Base-by-base conservation (phyloP, 2,329 filamentous ascomycete genomes). In the Calonectria leucothoes region DNA sequence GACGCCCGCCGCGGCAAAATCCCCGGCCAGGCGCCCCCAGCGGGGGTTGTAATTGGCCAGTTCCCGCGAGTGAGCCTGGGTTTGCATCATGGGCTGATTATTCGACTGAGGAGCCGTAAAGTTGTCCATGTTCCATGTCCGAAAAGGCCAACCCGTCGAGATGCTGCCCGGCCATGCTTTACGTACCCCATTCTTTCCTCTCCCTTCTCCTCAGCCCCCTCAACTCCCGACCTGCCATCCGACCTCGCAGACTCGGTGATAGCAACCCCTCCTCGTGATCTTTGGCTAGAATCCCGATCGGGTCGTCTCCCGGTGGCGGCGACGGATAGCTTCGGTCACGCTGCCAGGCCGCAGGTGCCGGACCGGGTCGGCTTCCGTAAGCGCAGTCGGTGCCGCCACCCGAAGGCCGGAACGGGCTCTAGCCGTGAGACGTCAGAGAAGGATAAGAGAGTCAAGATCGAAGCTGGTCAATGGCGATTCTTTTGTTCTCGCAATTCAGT, bases 1-100 rank as follows among this genome's bases (percentile, higher is more conserved):
- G 10, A 82, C 35, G 11, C 66, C 74, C 0, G 79, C 81, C 0
- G 81, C 78, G 17, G 77, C 70, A 8, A 80, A n/a, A 27, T 82
- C 81, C 3, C 79, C 78, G 6, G 76, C 49, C 6, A 80, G 33
- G 17, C 74, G 70, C 17, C 72, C 78, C 75, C 77, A 78, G 42
- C 78, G 33, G 45, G 74, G 52, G 25, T 31, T 66, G 10, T 68
- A 61, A 3, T 25, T 64, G 23, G 70, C 71, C 6, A 49, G 31
- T 74, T 72, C 12, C 45, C 37, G 65, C 27, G 61, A 17, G 7
- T 73, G 52, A 37, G 69, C 57, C 52, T 79, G 70, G 12, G 76
- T 75, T 39, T 79, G 66, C 76, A 77, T 78, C 14, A 51, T 29
- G 42, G 55, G 55, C 55, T 39, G 55, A 59, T 59, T 35, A 27